Evolutionary conservation across 306 rosid species (phyloP).

Genomic region (Prunus persica): DNA sequence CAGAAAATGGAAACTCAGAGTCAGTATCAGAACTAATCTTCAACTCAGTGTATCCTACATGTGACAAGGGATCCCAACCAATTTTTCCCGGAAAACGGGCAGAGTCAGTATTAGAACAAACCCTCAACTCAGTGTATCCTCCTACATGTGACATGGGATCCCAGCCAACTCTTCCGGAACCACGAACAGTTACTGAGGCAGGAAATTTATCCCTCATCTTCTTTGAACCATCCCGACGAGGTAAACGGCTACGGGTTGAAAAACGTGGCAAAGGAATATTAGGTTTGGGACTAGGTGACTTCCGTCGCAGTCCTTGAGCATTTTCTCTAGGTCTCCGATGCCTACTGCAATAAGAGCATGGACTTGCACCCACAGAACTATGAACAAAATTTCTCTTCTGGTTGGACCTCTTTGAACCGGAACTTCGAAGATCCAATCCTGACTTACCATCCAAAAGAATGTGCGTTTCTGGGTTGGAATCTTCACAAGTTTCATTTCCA

Average conservation of each 20-base stretch:
- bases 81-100: slow-evolving; percentile 27
- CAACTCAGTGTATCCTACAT: slow-evolving; percentile 52
- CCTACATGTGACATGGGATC: slow-evolving; percentile 42
- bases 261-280: slow-evolving; percentile 49
- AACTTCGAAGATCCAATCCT: slow-evolving; percentile 40
- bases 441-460: slow-evolving; percentile 51
- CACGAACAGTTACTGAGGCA: slow-evolving; percentile 30
- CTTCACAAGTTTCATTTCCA: slow-evolving; percentile 63
- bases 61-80: slow-evolving; percentile 31
- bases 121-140: slow-evolving; percentile 51
- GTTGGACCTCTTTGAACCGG: slow-evolving; percentile 32
- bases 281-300: slow-evolving; percentile 47
- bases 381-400: slow-evolving; percentile 32
- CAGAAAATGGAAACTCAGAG: slow-evolving; percentile 55
- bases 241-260: slow-evolving; percentile 36
- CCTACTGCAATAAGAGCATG: slow-evolving; percentile 58
- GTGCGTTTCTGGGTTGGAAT: slow-evolving; percentile 38
- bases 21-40: slow-evolving; percentile 69
- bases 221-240: slow-evolving; percentile 39
- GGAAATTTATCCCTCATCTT: slow-evolving; percentile 43
- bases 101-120: slow-evolving; percentile 65
- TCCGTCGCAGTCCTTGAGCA: slow-evolving; percentile 35
- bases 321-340: slow-evolving; percentile 45
- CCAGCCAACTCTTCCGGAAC: slow-evolving; percentile 23
- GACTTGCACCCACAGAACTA: slow-evolving; percentile 26